Percentiles rank a stretch among this genome's conserved stretches.
Conservation (phyloP, 768 basidiomycete species). For the Cystobasidium tubakii region DNA sequence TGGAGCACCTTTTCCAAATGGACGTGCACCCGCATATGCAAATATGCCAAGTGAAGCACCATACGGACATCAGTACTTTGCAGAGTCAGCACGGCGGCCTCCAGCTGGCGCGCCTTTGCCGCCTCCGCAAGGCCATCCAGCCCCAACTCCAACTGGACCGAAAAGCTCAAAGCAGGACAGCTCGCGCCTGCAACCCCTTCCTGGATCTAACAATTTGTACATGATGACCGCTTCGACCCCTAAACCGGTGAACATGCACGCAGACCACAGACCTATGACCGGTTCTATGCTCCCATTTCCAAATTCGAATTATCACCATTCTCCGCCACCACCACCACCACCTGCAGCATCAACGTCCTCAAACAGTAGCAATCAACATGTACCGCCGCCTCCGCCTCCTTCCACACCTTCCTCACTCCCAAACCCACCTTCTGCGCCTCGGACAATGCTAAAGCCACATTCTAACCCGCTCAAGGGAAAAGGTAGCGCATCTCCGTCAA, state of each 20-base stretch:
- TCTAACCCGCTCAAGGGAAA: neutral
- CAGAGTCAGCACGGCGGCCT: neutral
- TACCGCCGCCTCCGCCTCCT: slow-evolving; percentile 1
- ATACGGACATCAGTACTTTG: neutral
- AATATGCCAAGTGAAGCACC: neutral
- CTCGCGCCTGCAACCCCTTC: neutral
- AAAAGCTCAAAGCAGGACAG: neutral
- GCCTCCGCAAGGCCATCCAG: neutral
- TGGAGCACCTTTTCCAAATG: slow-evolving; percentile 7
- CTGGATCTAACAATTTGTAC: neutral
- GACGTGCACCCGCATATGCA: neutral
- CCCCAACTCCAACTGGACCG: neutral
- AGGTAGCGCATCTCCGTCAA: neutral
- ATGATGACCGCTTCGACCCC: neutral
- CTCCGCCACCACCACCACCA: slow-evolving; percentile 2
- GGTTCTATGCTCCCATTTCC: neutral
- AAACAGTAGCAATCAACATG: neutral
- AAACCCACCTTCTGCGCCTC: neutral
- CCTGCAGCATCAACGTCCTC: neutral
- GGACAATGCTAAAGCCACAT: neutral
- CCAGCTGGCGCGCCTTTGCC: neutral
- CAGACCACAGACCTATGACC: neutral
- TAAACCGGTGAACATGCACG: neutral
- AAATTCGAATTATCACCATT: neutral
- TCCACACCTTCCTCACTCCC: neutral